These are phyloP conservation scores for Phytophthora cactorum DNA, from an alignment of 352 stramenopile genomes.

Conservation along the genomic window DNA sequence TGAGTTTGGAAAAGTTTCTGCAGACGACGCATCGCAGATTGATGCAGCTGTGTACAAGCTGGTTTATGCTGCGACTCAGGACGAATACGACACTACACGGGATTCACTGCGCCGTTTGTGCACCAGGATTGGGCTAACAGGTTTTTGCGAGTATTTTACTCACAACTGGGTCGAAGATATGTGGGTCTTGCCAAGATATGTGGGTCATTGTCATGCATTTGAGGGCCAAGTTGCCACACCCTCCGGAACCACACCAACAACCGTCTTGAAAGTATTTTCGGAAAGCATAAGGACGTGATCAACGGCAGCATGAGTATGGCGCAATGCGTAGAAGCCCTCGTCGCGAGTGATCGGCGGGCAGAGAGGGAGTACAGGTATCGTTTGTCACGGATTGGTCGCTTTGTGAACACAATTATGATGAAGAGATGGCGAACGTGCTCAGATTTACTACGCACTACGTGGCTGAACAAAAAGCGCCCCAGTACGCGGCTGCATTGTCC, in stretches of 20 bases:
- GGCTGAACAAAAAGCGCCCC: background rate
- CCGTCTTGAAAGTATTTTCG: slow-evolving; percentile 35
- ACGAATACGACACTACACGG: slow-evolving; percentile 1
- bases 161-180: slow-evolving; percentile 26
- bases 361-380: background rate
- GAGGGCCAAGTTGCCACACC: slow-evolving; percentile 18
- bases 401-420: background rate
- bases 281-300: slow-evolving; percentile 17
- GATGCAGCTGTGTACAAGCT: slow-evolving; percentile 26
- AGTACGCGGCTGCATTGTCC: no score
- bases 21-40: slow-evolving; percentile 10
- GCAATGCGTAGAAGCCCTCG: background rate
- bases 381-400: background rate
- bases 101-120: background rate
- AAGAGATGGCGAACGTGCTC: background rate
- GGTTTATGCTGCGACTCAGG: slow-evolving; percentile 15
- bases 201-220: slow-evolving; percentile 23
- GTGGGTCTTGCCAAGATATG: slow-evolving; percentile 13
- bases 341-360: slow-evolving; percentile 1
- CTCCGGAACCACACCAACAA: slow-evolving; percentile 47
- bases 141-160: slow-evolving; percentile 30
- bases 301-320: slow-evolving; percentile 19
- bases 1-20: slow-evolving; percentile 20
- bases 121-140: background rate
- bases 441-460: background rate